Conservation (phyloP, 2,329 filamentous ascomycete genomes). For the Curvularia verruculosa region DNA sequence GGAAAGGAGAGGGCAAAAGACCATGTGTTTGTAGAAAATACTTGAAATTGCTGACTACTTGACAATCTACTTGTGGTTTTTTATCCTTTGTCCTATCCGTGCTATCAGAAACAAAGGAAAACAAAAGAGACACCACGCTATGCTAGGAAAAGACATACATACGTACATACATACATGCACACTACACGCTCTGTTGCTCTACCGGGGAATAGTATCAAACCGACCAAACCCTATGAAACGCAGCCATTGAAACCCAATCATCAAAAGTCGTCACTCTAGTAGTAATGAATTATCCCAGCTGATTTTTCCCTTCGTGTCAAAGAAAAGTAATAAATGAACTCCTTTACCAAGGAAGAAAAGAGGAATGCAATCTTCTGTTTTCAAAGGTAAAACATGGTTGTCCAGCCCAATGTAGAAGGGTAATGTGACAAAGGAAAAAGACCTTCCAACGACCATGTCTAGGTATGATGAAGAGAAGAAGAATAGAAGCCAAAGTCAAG, state of each 20-base stretch:
- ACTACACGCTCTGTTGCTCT: not conserved
- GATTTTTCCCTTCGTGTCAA: not conserved
- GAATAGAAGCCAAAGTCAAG: conserved; percentile 4
- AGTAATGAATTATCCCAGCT: not conserved
- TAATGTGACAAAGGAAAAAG: conserved; percentile 2
- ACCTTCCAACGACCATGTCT: not conserved
- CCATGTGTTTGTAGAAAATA: too few species aligned
- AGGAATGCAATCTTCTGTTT: not conserved
- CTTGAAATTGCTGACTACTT: too few species aligned
- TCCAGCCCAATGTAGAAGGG: not conserved
- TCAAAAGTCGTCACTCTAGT: not conserved
- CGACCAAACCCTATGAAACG: not conserved
- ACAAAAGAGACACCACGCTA: not conserved
- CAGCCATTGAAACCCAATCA: not conserved
- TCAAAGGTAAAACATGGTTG: not conserved
- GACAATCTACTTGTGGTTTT: too few species aligned
- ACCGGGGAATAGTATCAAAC: not conserved
- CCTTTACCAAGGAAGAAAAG: not conserved
- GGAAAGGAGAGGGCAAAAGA: too few species aligned
- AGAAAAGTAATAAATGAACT: not conserved
- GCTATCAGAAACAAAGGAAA: too few species aligned
- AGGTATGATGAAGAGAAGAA: not conserved
- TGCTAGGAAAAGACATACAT: not conserved
- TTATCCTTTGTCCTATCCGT: too few species aligned
- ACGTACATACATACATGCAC: not conserved